A percentile compares a stretch with the other conserved stretches of the same genome.
These are phyloP conservation scores for Capronia coronata DNA, from an alignment of 2,329 filamentous ascomycete species.

Conservation along the genomic window DNA sequence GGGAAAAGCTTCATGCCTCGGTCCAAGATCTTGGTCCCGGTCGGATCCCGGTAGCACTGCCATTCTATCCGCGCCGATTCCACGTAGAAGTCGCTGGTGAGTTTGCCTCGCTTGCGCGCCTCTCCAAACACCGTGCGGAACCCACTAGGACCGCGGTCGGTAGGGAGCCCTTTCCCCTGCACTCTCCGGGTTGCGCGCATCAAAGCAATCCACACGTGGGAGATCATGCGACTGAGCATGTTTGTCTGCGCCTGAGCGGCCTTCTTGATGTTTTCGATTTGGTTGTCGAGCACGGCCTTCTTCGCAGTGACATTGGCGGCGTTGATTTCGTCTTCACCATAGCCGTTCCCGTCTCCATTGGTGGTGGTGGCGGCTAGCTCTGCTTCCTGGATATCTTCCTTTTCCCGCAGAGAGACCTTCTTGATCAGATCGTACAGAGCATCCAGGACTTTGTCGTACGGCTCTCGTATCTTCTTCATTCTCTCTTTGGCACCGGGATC, in stretches of 20 bases:
- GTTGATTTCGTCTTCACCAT: conserved; percentile 50
- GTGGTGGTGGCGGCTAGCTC: conserved; percentile 44
- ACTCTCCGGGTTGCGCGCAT: conserved; percentile 91
- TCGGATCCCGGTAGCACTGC: conserved; percentile 88
- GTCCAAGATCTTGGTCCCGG: conserved; percentile 92
- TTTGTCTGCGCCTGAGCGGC: conserved; percentile 67
- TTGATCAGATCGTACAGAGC: conserved; percentile 82
- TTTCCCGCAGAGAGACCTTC: conserved; percentile 60
- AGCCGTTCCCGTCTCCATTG: conserved; percentile 31
- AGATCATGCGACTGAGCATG: conserved; percentile 74
- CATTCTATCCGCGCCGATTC: conserved; percentile 90
- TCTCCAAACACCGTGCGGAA: conserved; percentile 85
- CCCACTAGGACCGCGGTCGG: conserved; percentile 55
- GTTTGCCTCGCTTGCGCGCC: conserved; percentile 74
- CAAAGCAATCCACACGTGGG: conserved; percentile 89
- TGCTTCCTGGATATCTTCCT: conserved; percentile 52
- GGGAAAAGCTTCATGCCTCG: conserved; percentile 89
- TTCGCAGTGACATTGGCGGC: conserved; percentile 43
- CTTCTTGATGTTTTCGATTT: conserved; percentile 55
- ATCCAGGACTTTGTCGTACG: conserved; percentile 75
- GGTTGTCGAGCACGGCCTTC: conserved; percentile 48
- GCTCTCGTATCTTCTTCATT: conserved; percentile 69
- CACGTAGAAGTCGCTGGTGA: conserved; percentile 92
- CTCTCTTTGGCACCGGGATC: conserved; percentile 55
- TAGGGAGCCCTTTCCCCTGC: conserved; percentile 72